A percentile compares a stretch with the other conserved stretches of the same genome.
Conservation (phyloP, 2,329 filamentous ascomycete species). For the Biscogniauxia sp. region DNA sequence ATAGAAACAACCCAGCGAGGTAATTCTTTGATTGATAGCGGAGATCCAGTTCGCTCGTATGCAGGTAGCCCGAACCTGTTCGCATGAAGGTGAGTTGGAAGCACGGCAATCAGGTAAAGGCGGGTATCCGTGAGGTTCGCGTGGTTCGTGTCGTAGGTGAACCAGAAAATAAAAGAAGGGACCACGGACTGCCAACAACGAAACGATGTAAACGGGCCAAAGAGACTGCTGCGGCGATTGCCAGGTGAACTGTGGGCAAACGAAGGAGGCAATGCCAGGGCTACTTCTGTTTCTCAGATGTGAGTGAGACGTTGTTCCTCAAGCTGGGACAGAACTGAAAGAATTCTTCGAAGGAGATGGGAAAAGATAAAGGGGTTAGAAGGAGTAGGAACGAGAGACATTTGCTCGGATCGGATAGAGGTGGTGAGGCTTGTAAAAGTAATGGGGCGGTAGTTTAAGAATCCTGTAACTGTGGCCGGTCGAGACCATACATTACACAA, state of each 20-base stretch:
- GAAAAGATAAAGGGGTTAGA: constrained; percentile 28
- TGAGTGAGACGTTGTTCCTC: constrained; percentile 34
- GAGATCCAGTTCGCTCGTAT: constrained; percentile 38
- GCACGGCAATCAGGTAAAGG: constrained; percentile 37
- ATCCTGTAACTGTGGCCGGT: constrained; percentile 23
- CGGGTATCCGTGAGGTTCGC: constrained; percentile 36
- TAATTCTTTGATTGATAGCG: constrained; percentile 25
- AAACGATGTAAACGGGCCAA: constrained; percentile 24
- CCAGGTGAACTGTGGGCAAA: constrained; percentile 29
- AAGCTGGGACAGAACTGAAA: constrained; percentile 22
- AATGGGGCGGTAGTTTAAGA: constrained; percentile 26
- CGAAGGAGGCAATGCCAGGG: constrained; percentile 13
- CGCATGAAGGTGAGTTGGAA: constrained; percentile 38
- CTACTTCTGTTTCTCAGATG: neutral
- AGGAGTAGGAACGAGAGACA: constrained; percentile 30
- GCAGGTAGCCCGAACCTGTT: constrained; percentile 47
- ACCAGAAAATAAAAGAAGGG: constrained; percentile 14
- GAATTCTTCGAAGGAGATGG: constrained; percentile 25
- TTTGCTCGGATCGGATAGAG: constrained; percentile 23
- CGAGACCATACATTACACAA: constrained; percentile 29
- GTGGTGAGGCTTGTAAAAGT: constrained; percentile 22
- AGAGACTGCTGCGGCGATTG: constrained; percentile 16
- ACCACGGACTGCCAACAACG: constrained; percentile 17
- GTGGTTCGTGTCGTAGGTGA: constrained; percentile 29
- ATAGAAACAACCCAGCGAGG: constrained; percentile 12